These are phyloP conservation scores for Sisymbrium irio DNA, from an alignment of 345 rosid species.

Conservation along the genomic window DNA sequence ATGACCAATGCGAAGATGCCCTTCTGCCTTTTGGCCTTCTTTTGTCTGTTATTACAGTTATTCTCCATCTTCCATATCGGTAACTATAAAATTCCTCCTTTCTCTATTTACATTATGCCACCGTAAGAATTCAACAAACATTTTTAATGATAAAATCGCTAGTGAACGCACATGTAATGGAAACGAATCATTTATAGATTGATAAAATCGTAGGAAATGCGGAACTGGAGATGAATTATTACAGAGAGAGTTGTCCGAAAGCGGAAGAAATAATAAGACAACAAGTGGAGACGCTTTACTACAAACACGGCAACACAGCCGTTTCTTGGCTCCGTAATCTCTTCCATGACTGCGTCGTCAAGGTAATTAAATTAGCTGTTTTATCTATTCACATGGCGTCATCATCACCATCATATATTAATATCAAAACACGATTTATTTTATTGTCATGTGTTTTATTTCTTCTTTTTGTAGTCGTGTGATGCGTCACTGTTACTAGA, in stretches of 20 bases:
- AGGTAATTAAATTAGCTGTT: slow-evolving; percentile 31
- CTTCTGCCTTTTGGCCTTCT: slow-evolving; percentile 23
- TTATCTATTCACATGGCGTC: neutral
- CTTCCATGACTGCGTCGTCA: slow-evolving; percentile 78
- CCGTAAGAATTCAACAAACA: neutral
- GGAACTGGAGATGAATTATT: slow-evolving; percentile 62
- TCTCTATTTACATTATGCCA: neutral
- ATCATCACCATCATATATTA: neutral
- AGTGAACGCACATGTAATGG: neutral
- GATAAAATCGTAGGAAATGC: slow-evolving; percentile 41
- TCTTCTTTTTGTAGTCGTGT: slow-evolving; percentile 47
- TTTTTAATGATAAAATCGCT: neutral
- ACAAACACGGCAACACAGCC: slow-evolving; percentile 83
- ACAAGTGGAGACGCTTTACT: slow-evolving; percentile 58
- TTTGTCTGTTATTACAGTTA: slow-evolving; percentile 47
- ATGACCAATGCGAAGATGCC: slow-evolving; percentile 36
- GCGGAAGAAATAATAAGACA: slow-evolving; percentile 79
- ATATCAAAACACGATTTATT: neutral
- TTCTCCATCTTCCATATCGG: slow-evolving; percentile 50
- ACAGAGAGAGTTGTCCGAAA: slow-evolving; percentile 61
- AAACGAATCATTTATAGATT: neutral
- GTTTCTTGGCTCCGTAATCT: slow-evolving; percentile 91
- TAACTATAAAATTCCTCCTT: slow-evolving; percentile 23
- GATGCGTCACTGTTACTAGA: slow-evolving; percentile 78
- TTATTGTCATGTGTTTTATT: neutral